Conservation (phyloP, 163 green algal species). For the Chlorella variabilis region DNA sequence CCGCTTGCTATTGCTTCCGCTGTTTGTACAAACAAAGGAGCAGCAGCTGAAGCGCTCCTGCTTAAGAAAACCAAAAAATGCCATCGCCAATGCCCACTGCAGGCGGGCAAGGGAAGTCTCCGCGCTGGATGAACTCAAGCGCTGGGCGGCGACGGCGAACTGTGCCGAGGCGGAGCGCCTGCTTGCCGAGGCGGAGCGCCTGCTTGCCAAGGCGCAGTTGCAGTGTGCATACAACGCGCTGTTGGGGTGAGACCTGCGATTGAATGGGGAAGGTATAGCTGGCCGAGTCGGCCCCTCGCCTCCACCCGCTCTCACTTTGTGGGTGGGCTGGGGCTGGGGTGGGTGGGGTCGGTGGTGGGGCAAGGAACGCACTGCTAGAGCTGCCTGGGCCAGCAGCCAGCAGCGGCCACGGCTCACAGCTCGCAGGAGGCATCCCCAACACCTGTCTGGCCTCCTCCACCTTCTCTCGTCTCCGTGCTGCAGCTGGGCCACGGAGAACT, state of each 20-base stretch:
- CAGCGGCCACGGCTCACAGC: background rate
- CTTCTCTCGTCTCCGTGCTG: background rate
- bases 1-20: background rate
- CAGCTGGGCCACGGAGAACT: background rate
- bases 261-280: too few species aligned
- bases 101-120: background rate
- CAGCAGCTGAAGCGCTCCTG: background rate
- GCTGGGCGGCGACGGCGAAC: background rate
- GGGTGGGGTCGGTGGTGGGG: too few species aligned
- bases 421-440: background rate
- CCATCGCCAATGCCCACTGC: background rate
- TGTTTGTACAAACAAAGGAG: background rate
- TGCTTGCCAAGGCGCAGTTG: constrained; percentile 4
- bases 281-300: background rate
- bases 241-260: background rate
- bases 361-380: too few species aligned
- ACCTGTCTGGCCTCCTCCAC: too few species aligned
- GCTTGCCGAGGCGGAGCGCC: too few species aligned
- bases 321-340: too few species aligned
- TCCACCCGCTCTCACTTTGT: background rate
- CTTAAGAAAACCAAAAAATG: too few species aligned
- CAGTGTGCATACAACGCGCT: background rate
- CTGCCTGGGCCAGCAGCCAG: too few species aligned
- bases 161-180: constrained; percentile 1
- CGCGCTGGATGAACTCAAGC: background rate